Evolutionary conservation across 176 grass and related monocot species (phyloP).

Genomic region (Oryza meridionalis): DNA sequence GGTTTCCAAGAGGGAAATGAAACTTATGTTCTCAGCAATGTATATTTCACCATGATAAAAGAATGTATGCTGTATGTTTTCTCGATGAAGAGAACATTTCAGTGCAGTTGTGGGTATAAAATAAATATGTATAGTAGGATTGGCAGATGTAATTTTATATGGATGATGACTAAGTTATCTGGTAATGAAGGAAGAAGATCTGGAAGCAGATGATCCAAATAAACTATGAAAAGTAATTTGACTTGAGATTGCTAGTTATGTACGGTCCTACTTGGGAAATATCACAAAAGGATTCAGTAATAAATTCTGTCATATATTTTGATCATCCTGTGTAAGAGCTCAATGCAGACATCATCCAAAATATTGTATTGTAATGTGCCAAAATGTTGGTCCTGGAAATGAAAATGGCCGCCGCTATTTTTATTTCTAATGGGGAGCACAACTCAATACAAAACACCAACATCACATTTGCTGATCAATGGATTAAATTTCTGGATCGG

Average conservation of each 20-base stretch:
- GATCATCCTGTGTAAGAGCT: not conserved
- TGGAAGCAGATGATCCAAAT: not conserved
- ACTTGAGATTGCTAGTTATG: not conserved
- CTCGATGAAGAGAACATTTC: not conserved
- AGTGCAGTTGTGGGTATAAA: not conserved
- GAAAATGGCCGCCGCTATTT: not conserved
- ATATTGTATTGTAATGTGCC: not conserved
- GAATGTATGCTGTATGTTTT: not conserved
- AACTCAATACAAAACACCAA: constrained; percentile 4
- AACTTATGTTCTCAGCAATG: not conserved
- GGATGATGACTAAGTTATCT: not conserved
- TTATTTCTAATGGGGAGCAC: constrained; percentile 34
- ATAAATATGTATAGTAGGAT: not conserved
- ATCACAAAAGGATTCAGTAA: not conserved
- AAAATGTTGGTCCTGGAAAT: not conserved
- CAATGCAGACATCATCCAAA: constrained; percentile 1
- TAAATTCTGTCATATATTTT: constrained; percentile 4
- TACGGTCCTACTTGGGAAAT: not conserved
- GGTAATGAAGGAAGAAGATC: not conserved
- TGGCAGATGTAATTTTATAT: not conserved
- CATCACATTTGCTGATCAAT: not conserved
- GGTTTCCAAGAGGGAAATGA: constrained; percentile 48
- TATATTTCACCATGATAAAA: not conserved
- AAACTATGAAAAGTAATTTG: not conserved
- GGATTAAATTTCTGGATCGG: not conserved